Evolutionary conservation across 2,329 filamentous ascomycete species (phyloP).

Genomic region (Tolypocladium nubicola): DNA sequence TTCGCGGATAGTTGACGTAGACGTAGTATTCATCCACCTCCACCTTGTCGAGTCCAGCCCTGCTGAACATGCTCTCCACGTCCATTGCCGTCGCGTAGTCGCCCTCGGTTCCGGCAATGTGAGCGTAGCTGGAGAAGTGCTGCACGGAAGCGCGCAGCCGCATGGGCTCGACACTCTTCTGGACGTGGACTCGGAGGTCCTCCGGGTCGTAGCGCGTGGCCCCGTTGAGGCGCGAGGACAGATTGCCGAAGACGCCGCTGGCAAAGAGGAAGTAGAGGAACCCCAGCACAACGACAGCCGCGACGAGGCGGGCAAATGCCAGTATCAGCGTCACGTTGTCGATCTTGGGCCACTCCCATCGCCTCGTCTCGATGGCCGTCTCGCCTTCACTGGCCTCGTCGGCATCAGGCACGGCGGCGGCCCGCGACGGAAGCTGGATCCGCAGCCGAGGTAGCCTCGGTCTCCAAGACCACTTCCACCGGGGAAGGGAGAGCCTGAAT

Average conservation of each 20-base stretch:
- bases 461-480: conserved; percentile 46
- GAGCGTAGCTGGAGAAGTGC: conserved; percentile 74
- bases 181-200: conserved; percentile 64
- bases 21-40: conserved; percentile 71
- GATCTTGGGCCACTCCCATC: conserved; percentile 24
- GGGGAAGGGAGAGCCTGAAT: conserved; percentile 39
- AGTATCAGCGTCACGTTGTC: conserved; percentile 39
- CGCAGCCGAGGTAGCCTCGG: conserved; percentile 40
- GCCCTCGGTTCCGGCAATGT: conserved; percentile 89
- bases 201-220: conserved; percentile 72
- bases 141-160: conserved; percentile 62
- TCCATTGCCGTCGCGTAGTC: conserved; percentile 80
- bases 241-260: conserved; percentile 67
- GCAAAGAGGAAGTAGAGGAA: conserved; percentile 80
- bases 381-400: conserved; percentile 2
- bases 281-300: conserved; percentile 62
- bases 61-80: conserved; percentile 66
- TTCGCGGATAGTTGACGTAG: conserved; percentile 83
- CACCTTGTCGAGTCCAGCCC: conserved; percentile 65
- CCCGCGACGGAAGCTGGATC: conserved; percentile 33
- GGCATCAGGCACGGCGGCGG: conserved; percentile 11
- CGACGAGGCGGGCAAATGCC: conserved; percentile 62
- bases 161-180: conserved; percentile 59
- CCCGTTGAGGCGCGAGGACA: conserved; percentile 50
- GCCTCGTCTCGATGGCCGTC: conserved; percentile 13